Percentiles rank a stretch among this genome's conserved stretches.
Conservation (phyloP, 169 alveolate genomes). For the Ichthyophthirius multifiliis region DNA sequence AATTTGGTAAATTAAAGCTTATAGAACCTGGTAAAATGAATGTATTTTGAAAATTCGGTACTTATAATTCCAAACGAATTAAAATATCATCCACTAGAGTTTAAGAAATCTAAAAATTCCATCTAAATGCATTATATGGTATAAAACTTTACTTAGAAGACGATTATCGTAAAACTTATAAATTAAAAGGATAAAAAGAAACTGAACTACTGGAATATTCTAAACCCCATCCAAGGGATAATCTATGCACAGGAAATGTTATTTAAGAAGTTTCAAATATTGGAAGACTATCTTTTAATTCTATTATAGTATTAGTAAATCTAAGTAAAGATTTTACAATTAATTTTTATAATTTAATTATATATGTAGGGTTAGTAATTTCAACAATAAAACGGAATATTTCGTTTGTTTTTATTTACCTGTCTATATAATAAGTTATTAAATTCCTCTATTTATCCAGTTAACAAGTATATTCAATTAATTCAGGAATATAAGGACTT, state of each 20-base stretch:
- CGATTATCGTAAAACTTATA: conserved; percentile 4
- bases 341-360: neutral
- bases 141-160: neutral
- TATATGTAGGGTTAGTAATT: conserved; percentile 10
- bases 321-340: neutral
- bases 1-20: conserved; percentile 12
- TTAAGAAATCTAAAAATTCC: conserved; percentile 14
- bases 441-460: neutral
- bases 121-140: conserved; percentile 27
- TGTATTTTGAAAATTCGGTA: conserved; percentile 18
- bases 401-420: conserved; percentile 4
- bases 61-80: conserved; percentile 3
- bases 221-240: conserved; percentile 31
- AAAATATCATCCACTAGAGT: conserved; percentile 12
- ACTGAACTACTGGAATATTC: conserved; percentile 24
- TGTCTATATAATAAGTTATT: neutral
- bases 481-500: neutral
- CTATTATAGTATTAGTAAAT: conserved; percentile 7
- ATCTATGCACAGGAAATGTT: neutral
- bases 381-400: neutral
- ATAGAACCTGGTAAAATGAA: conserved; percentile 19
- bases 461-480: neutral
- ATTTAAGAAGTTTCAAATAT: neutral
- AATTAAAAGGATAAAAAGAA: conserved; percentile 16
- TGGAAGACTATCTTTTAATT: neutral